A percentile compares a stretch with the other conserved stretches of the same genome.
phyloP scores from a whole-genome alignment of 768 basidiomycete species.

The Russula compacta region DNA sequence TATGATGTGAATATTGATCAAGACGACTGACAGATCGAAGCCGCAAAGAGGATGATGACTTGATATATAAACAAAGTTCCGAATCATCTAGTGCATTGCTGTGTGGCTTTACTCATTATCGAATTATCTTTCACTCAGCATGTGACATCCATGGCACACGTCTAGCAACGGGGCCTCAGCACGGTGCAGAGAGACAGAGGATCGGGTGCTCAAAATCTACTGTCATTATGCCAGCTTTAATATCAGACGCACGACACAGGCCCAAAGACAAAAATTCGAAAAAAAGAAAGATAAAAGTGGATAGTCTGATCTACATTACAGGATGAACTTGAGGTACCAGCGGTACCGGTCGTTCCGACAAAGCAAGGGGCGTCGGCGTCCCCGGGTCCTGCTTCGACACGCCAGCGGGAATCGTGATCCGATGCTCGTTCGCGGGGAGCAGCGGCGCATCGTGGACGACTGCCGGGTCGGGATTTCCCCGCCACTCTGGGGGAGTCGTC shows the following conservation, averaged over 20 bases:
- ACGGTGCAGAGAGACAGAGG: too few relatives aligned
- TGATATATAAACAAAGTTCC: too few relatives aligned
- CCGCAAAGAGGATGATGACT: too few relatives aligned
- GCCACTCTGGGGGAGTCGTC: constrained; percentile 18
- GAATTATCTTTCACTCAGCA: too few relatives aligned
- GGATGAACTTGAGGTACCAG: not conserved
- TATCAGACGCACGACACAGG: not conserved
- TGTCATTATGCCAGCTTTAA: not conserved
- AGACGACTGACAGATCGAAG: too few relatives aligned
- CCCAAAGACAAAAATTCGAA: too few relatives aligned
- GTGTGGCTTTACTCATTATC: too few relatives aligned
- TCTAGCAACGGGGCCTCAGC: too few relatives aligned
- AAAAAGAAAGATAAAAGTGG: not conserved
- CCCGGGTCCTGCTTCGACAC: constrained; percentile 16
- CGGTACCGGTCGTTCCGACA: not conserved
- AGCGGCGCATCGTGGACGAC: constrained; percentile 15
- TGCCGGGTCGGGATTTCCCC: constrained; percentile 19
- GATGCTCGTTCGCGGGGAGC: constrained; percentile 16
- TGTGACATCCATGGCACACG: too few relatives aligned
- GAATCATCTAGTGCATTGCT: too few relatives aligned
- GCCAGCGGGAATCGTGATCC: constrained; percentile 11
- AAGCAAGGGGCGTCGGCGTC: constrained; percentile 16
- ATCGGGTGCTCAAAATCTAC: too few relatives aligned
- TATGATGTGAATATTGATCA: too few relatives aligned
- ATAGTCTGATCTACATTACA: not conserved